A percentile compares a stretch with the other conserved stretches of the same genome.
Evolutionary conservation across 2,329 filamentous ascomycete species (phyloP).

Genomic region (Sphaerulina vaccinii): DNA sequence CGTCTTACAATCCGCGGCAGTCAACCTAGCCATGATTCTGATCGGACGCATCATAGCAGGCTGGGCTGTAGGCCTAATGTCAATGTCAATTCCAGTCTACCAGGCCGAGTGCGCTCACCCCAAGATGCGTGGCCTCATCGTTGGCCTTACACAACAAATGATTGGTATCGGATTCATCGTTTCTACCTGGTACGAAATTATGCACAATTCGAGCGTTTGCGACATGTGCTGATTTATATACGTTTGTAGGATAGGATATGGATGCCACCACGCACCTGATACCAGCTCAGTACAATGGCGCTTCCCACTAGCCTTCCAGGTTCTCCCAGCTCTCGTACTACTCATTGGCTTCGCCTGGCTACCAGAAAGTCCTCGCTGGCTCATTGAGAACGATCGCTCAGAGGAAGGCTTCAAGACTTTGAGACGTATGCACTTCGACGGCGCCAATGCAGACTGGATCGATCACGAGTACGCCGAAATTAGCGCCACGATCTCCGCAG

Average conservation of each 20-base stretch:
- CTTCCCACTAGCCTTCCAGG: constrained; percentile 49
- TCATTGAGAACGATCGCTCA: constrained; percentile 32
- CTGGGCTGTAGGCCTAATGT: constrained; percentile 58
- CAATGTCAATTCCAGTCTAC: constrained; percentile 62
- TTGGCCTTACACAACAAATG: constrained; percentile 58
- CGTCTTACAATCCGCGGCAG: constrained; percentile 58
- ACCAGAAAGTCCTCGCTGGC: constrained; percentile 12
- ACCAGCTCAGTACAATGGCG: constrained; percentile 40
- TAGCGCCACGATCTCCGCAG: constrained; percentile 60
- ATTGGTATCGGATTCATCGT: constrained; percentile 58
- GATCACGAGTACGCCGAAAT: constrained; percentile 60
- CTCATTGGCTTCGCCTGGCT: constrained; percentile 39
- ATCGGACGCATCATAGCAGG: constrained; percentile 61
- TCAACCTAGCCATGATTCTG: constrained; percentile 56
- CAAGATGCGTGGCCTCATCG: constrained; percentile 58
- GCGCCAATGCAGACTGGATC: constrained; percentile 58
- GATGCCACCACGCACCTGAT: constrained; percentile 41
- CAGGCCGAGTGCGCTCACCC: constrained; percentile 62
- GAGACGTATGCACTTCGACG: constrained; percentile 55
- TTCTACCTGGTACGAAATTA: no score
- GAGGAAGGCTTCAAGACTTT: constrained; percentile 30
- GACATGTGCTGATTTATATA: no score
- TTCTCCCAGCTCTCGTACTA: constrained; percentile 46
- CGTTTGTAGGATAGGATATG: constrained; percentile 55
- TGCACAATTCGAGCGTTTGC: no score